Evolutionary conservation across 2,329 filamentous ascomycete species (phyloP).

Genomic region (Dactylellina cionopaga): DNA sequence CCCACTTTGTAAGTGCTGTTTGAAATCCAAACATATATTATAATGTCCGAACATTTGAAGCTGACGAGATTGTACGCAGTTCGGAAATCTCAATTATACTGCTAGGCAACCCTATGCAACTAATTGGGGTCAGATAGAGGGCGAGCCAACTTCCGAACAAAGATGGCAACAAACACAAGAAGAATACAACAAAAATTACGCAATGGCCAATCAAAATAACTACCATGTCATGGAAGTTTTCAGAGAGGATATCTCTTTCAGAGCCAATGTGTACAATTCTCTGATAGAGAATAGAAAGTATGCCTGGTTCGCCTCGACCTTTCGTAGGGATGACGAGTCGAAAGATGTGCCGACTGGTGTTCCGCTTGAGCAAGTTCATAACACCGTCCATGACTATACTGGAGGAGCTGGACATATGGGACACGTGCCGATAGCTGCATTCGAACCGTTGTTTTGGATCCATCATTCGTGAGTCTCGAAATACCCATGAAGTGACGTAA

Average conservation of each 20-base stretch:
- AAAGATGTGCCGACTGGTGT: neutral
- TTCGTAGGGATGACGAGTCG: neutral
- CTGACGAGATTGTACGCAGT: too few species aligned
- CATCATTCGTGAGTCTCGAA: slow-evolving; percentile 34
- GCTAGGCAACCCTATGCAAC: neutral
- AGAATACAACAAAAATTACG: neutral
- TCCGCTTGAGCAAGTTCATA: neutral
- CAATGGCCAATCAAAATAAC: slow-evolving; percentile 2
- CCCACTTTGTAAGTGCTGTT: too few species aligned
- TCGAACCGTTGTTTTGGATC: slow-evolving; percentile 43
- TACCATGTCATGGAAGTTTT: slow-evolving; percentile 13
- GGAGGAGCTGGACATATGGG: slow-evolving; percentile 32
- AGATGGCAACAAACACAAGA: neutral
- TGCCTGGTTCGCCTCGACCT: neutral
- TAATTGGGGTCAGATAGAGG: neutral
- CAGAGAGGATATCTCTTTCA: slow-evolving; percentile 1
- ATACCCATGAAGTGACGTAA: too few species aligned
- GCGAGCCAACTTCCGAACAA: neutral
- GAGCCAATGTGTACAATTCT: neutral
- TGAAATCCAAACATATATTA: too few species aligned
- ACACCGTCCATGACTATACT: neutral
- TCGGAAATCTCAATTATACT: neutral
- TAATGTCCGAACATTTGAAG: too few species aligned
- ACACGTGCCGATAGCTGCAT: slow-evolving; percentile 17
- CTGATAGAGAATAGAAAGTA: neutral